Conservation (phyloP, 2,329 filamentous ascomycete species). For the Torrubiella hemipterigena region DNA sequence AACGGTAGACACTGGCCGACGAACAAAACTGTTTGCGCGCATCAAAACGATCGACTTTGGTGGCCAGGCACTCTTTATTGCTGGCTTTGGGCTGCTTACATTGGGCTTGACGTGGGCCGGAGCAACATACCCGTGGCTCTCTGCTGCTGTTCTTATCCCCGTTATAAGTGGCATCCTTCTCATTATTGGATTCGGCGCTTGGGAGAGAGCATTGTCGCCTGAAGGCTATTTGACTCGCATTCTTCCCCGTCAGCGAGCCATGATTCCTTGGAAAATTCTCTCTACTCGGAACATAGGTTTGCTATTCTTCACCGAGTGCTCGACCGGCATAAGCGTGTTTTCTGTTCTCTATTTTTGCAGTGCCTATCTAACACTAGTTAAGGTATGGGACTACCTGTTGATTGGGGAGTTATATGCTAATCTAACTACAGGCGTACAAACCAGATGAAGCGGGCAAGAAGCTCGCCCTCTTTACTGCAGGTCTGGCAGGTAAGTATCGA, state of each 20-base stretch:
- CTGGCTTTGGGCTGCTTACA: slow-evolving; percentile 40
- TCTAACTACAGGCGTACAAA: slow-evolving; percentile 27
- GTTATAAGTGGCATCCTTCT: slow-evolving; percentile 32
- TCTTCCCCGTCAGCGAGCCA: slow-evolving; percentile 44
- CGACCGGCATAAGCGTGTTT: slow-evolving; percentile 43
- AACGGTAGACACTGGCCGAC: slow-evolving; percentile 18
- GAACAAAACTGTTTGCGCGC: slow-evolving; percentile 26
- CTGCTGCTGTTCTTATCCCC: slow-evolving; percentile 34
- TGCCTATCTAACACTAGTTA: slow-evolving; percentile 54
- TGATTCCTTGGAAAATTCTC: slow-evolving; percentile 58
- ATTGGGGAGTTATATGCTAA: slow-evolving; percentile 1
- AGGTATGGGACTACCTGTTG: slow-evolving; percentile 12
- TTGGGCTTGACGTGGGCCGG: slow-evolving; percentile 45
- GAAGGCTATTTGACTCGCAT: slow-evolving; percentile 29
- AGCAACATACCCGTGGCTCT: slow-evolving; percentile 37
- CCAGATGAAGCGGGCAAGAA: slow-evolving; percentile 40
- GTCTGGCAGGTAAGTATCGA: slow-evolving; percentile 1
- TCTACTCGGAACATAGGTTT: slow-evolving; percentile 44
- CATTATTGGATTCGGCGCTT: slow-evolving; percentile 29
- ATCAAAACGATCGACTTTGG: slow-evolving; percentile 42
- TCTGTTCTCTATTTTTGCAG: slow-evolving; percentile 54
- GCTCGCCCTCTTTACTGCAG: slow-evolving; percentile 45
- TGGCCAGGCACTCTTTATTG: slow-evolving; percentile 43
- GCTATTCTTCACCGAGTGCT: slow-evolving; percentile 51
- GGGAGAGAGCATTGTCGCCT: slow-evolving; percentile 43